Evolutionary conservation across 2,329 filamentous ascomycete species (phyloP), one percentile per base, ranked within the genome.

Genomic region (Fusarium praegraminearum): DNA sequence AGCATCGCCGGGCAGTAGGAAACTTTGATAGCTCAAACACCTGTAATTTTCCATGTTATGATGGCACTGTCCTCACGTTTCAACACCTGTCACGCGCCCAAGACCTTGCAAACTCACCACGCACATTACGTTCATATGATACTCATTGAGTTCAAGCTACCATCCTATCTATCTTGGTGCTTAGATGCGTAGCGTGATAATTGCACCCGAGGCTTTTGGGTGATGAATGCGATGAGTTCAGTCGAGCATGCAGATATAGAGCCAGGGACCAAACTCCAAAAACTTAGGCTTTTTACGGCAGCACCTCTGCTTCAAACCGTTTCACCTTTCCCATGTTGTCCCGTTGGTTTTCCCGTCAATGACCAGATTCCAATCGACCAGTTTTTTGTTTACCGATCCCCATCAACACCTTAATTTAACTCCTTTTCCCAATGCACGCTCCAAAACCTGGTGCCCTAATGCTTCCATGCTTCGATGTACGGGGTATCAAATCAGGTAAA

Each of bases 401-500:
- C 63, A 33, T 54, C 30, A 70, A 57, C 24, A 53, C 59, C 43
- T 58, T 7, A 47, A 59, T 44, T 50, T 40, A 70, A 70, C 62
- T 57, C 62, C 58, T 15, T 46, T 18, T 28, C 43, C 52, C 54
- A n/a, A 38, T 40, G 51, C 28, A 51, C 40, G 33, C 35, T 53
- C 38, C 36, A 50, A 50, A 50, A 45, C 13, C 20, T 20, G 28
- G 30, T 28, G 16, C 67, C 13, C 24, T 20, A 24, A 33, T 24
- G 20, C 67, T 35, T 66, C 53, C 30, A 35, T 44, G 16, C 33
- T 38, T 59, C 6, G 18, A n/a, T 35, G 24, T 24, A 56, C 12
- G 22, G 66, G 59, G 47, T 65, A 62, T 70, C 59, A 47, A 62
- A 71, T 57, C 41, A 43, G 53, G 12, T 41, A 57, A 57, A 53